Base-by-base conservation (phyloP, 2,329 filamentous ascomycete genomes). In the Colletotrichum endophyticum region DNA sequence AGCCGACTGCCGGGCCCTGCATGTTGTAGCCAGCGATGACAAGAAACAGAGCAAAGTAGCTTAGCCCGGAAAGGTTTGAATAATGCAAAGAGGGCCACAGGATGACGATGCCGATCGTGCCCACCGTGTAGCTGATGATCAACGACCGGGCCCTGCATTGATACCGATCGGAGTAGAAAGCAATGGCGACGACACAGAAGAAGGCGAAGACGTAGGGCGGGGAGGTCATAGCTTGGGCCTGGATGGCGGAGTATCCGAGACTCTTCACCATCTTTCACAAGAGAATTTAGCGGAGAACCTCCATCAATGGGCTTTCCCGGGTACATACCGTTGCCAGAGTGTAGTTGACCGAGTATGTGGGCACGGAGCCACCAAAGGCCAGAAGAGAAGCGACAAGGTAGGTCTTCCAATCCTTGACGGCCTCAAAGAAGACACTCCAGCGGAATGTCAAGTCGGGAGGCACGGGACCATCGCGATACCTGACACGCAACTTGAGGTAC, bases 1-100 rank as follows among this genome's bases (percentile, higher is more conserved):
- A 34, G 27, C 76, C 76, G 11, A 78, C 76, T 49, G 70, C 70
- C 19, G 76, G 76, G 11, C 63, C 76, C 59, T 76, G 68, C 57
- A 49, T 49, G 56, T 49, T 70, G 30, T 70, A 70, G 15, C 68
- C 68, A 22, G 68, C 68, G 32, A 49, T 49, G 56, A 49, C 68
- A 27, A 70, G n/a, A 5, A 70, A 70, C 27, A 70, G 28, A 49
- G 68, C 68, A 32, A 70, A 70, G 32, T 70, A 70, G 30, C 39
- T 57, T 11, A 69, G 39, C 39, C 49, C 28, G 15, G 39, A 57
- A 19, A 69, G 39, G 7, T 69, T 34, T 9, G 66, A 27, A 22
- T 69, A 69, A 19, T 69, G 44, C 13, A 69, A 30, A 27, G 63
- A 66, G 12, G 63, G 63, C 44, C 44, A 53, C n/a, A 53, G 1